Evolutionary conservation across 2,329 filamentous ascomycete species (phyloP).

Genomic region (Botrytis deweyae): DNA sequence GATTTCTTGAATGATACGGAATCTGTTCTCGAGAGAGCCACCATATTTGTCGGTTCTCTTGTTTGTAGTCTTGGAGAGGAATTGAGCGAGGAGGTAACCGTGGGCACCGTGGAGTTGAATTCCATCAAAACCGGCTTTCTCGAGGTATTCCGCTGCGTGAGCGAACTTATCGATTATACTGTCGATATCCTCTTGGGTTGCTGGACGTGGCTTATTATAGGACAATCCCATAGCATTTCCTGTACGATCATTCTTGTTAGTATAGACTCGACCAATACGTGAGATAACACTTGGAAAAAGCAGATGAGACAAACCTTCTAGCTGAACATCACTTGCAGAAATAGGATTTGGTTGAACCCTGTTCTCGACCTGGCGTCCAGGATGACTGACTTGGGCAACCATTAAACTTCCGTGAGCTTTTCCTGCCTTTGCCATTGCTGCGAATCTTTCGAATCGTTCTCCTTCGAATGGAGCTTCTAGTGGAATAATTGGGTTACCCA

Average conservation of each 20-base stretch:
- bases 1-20: conserved; percentile 54
- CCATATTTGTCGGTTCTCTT: conserved; percentile 38
- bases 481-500: conserved; percentile 60
- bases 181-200: conserved; percentile 54
- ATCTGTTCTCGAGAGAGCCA: conserved; percentile 37
- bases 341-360: conserved; percentile 42
- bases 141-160: conserved; percentile 59
- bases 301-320: conserved; percentile 35
- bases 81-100: conserved; percentile 39
- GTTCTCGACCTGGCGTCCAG: conserved; percentile 47
- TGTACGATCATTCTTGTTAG: conserved; percentile 9
- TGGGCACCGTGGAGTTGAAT: conserved; percentile 41
- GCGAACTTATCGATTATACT: conserved; percentile 60
- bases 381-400: conserved; percentile 62
- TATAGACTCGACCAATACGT: too few relatives aligned
- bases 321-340: conserved; percentile 44
- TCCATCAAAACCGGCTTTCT: conserved; percentile 60
- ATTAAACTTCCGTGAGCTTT: conserved; percentile 59
- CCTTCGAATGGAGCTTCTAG: conserved; percentile 51
- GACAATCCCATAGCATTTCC: conserved; percentile 46
- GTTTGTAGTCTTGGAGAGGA: conserved; percentile 37
- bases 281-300: not conserved
- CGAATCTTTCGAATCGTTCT: conserved; percentile 59
- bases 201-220: conserved; percentile 54
- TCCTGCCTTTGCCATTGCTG: conserved; percentile 51